Conservation (phyloP, 441 rosid genomes). For the Flueggea neowawraea region DNA sequence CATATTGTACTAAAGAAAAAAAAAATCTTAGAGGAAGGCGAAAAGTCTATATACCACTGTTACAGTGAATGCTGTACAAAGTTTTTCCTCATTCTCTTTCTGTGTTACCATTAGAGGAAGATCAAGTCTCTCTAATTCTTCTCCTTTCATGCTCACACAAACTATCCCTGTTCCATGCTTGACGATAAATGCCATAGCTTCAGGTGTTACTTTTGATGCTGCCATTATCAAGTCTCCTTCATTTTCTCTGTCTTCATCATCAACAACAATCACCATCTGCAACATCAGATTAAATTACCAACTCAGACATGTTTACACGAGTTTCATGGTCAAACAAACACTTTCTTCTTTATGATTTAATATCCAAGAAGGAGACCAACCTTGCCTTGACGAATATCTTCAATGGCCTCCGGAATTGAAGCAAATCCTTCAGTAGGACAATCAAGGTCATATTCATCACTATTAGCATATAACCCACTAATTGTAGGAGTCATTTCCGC, state of each 20-base stretch:
- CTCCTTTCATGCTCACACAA: conserved; percentile 83
- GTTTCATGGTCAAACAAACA: not conserved
- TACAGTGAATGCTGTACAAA: conserved; percentile 75
- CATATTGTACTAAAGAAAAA: conserved; percentile 5
- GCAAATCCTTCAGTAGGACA: conserved; percentile 68
- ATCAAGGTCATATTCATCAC: conserved; percentile 79
- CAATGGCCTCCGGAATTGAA: conserved; percentile 82
- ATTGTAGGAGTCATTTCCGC: conserved; percentile 52
- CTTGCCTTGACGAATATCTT: conserved; percentile 90
- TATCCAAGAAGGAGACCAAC: conserved; percentile 32
- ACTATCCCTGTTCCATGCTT: conserved; percentile 93
- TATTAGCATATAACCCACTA: conserved; percentile 26
- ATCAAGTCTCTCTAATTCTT: conserved; percentile 73
- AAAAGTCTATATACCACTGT: conserved; percentile 54
- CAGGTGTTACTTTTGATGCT: conserved; percentile 76
- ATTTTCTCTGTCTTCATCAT: conserved; percentile 93
- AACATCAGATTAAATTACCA: conserved; percentile 14
- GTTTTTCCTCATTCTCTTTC: conserved; percentile 78
- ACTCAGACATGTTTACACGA: not conserved
- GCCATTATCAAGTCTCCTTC: conserved; percentile 96
- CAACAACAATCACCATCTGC: conserved; percentile 86
- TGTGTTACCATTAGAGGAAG: conserved; percentile 83
- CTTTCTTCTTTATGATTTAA: conserved; percentile 1
- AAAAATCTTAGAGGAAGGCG: not conserved
- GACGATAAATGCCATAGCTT: conserved; percentile 92